Evolutionary conservation across 225 moss, liverwort and hornwort genomes (phyloP).

Genomic region (Ulota crispa): DNA sequence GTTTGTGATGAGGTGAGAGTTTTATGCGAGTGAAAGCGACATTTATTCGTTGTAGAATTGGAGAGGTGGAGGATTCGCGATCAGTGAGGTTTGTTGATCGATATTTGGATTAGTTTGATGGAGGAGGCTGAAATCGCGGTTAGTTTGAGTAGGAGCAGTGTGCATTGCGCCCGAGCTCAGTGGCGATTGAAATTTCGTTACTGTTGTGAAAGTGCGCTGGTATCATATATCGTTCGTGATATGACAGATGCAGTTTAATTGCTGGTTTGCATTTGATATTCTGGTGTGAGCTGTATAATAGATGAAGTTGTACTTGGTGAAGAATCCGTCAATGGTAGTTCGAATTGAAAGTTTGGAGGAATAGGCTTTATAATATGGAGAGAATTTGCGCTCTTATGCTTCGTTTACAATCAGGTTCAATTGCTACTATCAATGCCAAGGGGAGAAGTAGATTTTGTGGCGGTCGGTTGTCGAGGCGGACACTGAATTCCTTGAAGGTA

Average conservation of each 20-base stretch:
- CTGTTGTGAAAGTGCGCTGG: background rate
- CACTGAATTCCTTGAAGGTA: background rate
- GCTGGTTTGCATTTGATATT: background rate
- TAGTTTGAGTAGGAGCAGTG: background rate
- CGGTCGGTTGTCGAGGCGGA: background rate
- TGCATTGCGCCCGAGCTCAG: conserved; percentile 2
- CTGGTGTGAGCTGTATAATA: background rate
- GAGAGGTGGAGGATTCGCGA: conserved; percentile 10
- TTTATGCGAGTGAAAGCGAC: background rate
- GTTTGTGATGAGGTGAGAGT: conserved; percentile 5
- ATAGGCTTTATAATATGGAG: background rate
- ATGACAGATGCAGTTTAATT: background rate
- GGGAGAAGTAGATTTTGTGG: background rate
- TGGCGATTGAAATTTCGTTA: background rate
- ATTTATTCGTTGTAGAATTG: background rate
- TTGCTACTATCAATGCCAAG: background rate
- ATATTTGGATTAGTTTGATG: conserved; percentile 9
- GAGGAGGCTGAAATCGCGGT: background rate
- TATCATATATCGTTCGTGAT: background rate
- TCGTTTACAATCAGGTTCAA: background rate
- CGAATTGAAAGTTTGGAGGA: background rate
- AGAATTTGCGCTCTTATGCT: background rate
- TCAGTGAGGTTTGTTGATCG: background rate
- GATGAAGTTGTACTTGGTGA: background rate
- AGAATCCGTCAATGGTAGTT: too few relatives aligned